Evolutionary conservation across 2,329 filamentous ascomycete species (phyloP).

Genomic region (Pezicula neosporulosa): DNA sequence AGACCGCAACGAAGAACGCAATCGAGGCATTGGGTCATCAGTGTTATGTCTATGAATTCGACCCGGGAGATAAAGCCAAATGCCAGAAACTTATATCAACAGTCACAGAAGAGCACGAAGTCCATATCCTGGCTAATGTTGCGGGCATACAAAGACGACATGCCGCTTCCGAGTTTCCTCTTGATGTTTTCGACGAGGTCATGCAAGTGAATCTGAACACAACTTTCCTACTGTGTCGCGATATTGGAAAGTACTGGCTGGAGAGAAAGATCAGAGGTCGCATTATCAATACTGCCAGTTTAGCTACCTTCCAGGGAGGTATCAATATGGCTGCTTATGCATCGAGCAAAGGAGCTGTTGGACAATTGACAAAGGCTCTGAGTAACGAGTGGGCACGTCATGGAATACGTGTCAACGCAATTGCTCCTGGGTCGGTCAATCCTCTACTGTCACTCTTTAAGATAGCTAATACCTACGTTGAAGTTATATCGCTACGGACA

Average conservation of each 20-base stretch:
- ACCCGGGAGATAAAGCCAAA: neutral
- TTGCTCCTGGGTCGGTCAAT: constrained; percentile 60
- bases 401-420: constrained; percentile 77
- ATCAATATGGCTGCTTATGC: constrained; percentile 1
- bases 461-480: neutral
- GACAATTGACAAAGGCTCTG: constrained; percentile 69
- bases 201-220: constrained; percentile 30
- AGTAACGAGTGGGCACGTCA: constrained; percentile 76
- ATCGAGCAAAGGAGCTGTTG: constrained; percentile 14
- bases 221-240: neutral
- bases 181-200: constrained; percentile 27
- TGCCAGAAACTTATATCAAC: constrained; percentile 36
- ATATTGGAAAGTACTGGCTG: constrained; percentile 1
- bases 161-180: constrained; percentile 29
- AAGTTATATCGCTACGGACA: constrained; percentile 78
- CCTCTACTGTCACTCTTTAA: too few species aligned
- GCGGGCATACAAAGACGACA: constrained; percentile 28
- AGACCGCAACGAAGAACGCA: constrained; percentile 7
- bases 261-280: neutral
- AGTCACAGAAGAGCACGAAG: constrained; percentile 27
- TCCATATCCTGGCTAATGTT: constrained; percentile 39
- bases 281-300: constrained; percentile 2
- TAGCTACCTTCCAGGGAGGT: neutral
- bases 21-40: neutral
- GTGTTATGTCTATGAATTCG: neutral